Base-by-base conservation (phyloP, 169 alveolate species). In the Plasmodium cynomolgi region DNA sequence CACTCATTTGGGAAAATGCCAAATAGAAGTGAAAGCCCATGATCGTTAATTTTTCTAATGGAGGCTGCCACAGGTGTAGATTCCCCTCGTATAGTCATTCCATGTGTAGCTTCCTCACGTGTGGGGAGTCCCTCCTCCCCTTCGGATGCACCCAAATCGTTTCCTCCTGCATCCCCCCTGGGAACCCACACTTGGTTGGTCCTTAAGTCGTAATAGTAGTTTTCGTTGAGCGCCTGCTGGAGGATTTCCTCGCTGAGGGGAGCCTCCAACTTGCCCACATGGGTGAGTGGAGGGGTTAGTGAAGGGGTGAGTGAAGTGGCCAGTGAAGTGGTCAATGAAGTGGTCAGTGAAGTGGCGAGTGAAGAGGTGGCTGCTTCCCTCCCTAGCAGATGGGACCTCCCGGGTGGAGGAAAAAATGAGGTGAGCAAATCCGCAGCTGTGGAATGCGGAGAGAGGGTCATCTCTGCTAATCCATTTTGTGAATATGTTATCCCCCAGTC, bases 151-250 rank as follows among this genome's bases (percentile, higher is more conserved):
- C 26, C 26, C 29, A 39, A 37, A 39, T 5, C 8, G 39, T 81
- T 56, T 47, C 26, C 34, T 50, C n/a, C 44, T 15, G 31, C 62
- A 26, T 54, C 54, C 39, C 62, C 80, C 23, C 75, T 17, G 34
- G 11, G 75, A n/a, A 84, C 20, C 77, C 31, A 37, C 23, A 84
- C 20, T 71, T 72, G 31, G 54, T 47, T 7, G 34, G 9, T 71
- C 77, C 75, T 84, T 44, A 84, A 84, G 56, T 84, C 84, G 23
- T 71, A 84, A 33, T 41, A 84, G 37, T 84, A 84, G 47, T 54
- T 56, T 68, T 68, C 56, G 41, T 73, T 71, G 15, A 72, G 33
- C 39, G 20, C 81, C 71, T 83, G 33, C 17, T 83, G 33, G 9
- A 58, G 72, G 44, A 29, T 31, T 33, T 83, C 91, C 4, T 50